Evolutionary conservation across 257 asterid genomes (phyloP).

Genomic region (Verbena officinalis): DNA sequence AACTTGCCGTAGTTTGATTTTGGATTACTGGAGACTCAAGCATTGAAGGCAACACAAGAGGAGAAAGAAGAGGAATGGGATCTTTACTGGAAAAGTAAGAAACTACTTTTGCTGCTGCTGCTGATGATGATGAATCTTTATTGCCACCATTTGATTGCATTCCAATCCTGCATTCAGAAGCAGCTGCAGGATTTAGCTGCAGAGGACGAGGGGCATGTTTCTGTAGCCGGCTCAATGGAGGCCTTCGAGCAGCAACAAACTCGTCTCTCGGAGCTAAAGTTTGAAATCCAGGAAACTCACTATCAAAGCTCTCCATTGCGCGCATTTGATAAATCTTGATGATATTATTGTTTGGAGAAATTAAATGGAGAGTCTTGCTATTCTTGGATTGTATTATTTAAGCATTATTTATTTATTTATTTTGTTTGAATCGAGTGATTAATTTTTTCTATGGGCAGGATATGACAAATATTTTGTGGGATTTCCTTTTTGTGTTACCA

Average conservation of each 20-base stretch:
- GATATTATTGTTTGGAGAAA: no score
- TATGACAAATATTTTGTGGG: constrained; percentile 5
- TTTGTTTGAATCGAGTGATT: not conserved
- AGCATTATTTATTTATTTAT: no score
- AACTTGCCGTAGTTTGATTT: constrained; percentile 25
- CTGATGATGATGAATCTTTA: constrained; percentile 26
- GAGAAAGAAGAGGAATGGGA: constrained; percentile 63
- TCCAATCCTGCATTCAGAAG: constrained; percentile 20
- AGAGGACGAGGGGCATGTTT: constrained; percentile 34
- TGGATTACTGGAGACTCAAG: constrained; percentile 40
- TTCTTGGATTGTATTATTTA: no score
- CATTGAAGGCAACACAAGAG: constrained; percentile 58
- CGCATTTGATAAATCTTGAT: constrained; percentile 9
- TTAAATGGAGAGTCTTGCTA: no score
- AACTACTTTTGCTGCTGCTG: constrained; percentile 5
- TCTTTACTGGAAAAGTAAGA: constrained; percentile 47
- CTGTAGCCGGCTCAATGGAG: constrained; percentile 37
- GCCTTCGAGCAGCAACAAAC: constrained; percentile 23
- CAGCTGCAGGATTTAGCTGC: constrained; percentile 24
- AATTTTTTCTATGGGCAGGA: not conserved
- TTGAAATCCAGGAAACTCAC: constrained; percentile 39
- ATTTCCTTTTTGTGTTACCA: constrained; percentile 11
- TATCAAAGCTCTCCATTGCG: constrained; percentile 46
- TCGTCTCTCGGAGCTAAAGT: constrained; percentile 19
- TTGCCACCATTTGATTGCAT: constrained; percentile 8